Evolutionary conservation across 768 basidiomycete species (phyloP).

Genomic region (button mushroom (Agaricus bisporus)): DNA sequence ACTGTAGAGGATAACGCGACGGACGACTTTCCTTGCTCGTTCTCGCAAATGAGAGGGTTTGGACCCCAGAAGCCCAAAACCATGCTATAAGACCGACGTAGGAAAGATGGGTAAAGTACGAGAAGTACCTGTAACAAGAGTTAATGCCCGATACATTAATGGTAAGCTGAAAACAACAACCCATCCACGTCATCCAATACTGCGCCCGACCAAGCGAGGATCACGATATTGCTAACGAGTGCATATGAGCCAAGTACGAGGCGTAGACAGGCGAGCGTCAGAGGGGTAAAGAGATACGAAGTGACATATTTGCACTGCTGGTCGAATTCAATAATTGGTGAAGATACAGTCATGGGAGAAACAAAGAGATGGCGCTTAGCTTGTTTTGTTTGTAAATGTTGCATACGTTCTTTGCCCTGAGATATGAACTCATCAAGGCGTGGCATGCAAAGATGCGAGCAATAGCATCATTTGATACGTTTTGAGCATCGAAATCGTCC

Average conservation of each 20-base stretch:
- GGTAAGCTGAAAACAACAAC: neutral
- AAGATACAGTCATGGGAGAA: conserved; percentile 24
- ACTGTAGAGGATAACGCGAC: conserved; percentile 12
- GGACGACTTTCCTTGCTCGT: neutral
- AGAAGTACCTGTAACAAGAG: conserved; percentile 8
- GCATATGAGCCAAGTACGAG: conserved; percentile 8
- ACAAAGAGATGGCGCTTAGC: too few relatives aligned
- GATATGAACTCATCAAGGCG: too few relatives aligned
- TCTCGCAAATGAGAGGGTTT: conserved; percentile 7
- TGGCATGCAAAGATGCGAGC: too few relatives aligned
- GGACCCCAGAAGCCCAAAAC: conserved; percentile 13
- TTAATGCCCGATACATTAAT: neutral
- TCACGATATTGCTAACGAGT: conserved; percentile 3
- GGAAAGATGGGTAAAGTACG: conserved; percentile 14
- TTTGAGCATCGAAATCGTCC: too few relatives aligned
- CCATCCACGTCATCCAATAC: neutral
- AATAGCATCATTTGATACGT: too few relatives aligned
- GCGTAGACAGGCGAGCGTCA: conserved; percentile 5
- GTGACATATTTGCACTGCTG: conserved; percentile 10
- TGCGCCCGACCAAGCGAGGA: conserved; percentile 2
- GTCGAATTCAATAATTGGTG: conserved; percentile 4
- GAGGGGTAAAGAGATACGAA: conserved; percentile 10
- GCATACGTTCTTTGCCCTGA: too few relatives aligned
- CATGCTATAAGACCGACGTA: conserved; percentile 11
- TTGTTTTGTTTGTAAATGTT: too few relatives aligned